These are phyloP conservation scores for Penicillium thymicola DNA, from an alignment of 2,329 filamentous ascomycete genomes.

Conservation along the genomic window DNA sequence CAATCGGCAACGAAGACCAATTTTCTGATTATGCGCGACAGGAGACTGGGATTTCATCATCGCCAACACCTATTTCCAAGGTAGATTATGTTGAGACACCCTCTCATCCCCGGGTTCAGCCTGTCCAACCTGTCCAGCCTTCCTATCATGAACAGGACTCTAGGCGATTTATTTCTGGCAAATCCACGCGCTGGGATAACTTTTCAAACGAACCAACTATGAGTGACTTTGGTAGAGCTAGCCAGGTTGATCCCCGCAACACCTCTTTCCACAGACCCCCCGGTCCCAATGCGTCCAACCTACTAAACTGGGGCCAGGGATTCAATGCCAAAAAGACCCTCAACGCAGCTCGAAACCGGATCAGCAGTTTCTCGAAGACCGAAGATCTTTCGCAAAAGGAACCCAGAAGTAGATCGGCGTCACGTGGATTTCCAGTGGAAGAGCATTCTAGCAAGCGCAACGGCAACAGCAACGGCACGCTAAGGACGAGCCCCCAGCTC, in stretches of 20 bases:
- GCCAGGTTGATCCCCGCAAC: conserved; percentile 54
- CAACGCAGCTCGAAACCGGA: conserved; percentile 30
- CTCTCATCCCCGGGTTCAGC: not conserved
- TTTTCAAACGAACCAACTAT: conserved; percentile 64
- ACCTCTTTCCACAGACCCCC: conserved; percentile 29
- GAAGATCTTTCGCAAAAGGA: conserved; percentile 55
- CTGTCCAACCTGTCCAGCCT: not conserved
- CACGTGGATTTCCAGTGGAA: conserved; percentile 38
- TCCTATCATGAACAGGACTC: conserved; percentile 3
- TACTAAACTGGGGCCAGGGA: conserved; percentile 36
- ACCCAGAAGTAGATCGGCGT: conserved; percentile 55
- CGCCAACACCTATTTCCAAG: conserved; percentile 6
- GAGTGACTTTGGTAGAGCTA: conserved; percentile 54
- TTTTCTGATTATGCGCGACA: conserved; percentile 4
- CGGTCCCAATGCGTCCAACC: conserved; percentile 27
- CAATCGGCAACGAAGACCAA: conserved; percentile 14
- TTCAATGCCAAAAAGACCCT: conserved; percentile 37
- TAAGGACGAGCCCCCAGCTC: conserved; percentile 25
- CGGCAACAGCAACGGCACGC: conserved; percentile 34
- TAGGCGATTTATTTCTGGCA: conserved; percentile 14
- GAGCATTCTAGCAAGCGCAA: conserved; percentile 19
- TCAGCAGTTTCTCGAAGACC: conserved; percentile 52
- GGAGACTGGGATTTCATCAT: conserved; percentile 2
- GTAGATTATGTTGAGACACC: not conserved
- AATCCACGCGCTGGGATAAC: conserved; percentile 56